Percentiles rank a stretch among this genome's conserved stretches.
These are phyloP conservation scores for Fusarium irregulare DNA, from an alignment of 2,329 filamentous ascomycete genomes.

Conservation along the genomic window DNA sequence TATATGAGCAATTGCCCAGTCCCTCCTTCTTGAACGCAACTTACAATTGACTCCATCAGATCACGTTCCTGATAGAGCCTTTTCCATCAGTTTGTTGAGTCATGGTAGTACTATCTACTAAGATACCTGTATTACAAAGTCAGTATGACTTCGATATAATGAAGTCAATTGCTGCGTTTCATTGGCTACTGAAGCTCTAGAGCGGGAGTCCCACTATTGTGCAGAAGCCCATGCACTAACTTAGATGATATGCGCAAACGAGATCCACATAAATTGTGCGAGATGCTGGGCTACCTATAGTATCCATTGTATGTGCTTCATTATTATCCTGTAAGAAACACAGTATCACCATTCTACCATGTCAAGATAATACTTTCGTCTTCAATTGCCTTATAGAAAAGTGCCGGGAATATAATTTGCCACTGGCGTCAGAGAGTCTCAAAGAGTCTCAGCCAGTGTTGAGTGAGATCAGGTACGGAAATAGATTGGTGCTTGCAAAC, in stretches of 20 bases:
- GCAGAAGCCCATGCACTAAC: constrained; percentile 7
- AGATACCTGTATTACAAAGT: neutral
- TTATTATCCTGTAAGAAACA: neutral
- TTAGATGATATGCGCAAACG: neutral
- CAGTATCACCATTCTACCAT: neutral
- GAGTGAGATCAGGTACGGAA: neutral
- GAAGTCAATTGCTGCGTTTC: neutral
- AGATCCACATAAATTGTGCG: neutral
- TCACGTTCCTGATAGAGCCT: neutral
- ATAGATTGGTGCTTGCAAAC: neutral
- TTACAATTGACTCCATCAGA: neutral
- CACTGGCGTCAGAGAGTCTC: neutral
- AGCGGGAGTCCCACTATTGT: constrained; percentile 33
- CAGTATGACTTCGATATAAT: neutral
- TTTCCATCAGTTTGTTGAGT: neutral
- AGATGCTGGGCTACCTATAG: neutral
- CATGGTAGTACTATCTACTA: neutral
- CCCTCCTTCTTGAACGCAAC: neutral
- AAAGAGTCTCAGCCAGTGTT: neutral
- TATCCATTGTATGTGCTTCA: neutral
- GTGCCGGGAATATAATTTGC: neutral
- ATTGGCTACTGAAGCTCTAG: constrained; percentile 29
- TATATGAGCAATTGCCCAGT: neutral
- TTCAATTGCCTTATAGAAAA: neutral
- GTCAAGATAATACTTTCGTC: neutral